Conservation (phyloP, 495 filamentous ascomycete species). For the Rostrohypoxylon terebratum region DNA sequence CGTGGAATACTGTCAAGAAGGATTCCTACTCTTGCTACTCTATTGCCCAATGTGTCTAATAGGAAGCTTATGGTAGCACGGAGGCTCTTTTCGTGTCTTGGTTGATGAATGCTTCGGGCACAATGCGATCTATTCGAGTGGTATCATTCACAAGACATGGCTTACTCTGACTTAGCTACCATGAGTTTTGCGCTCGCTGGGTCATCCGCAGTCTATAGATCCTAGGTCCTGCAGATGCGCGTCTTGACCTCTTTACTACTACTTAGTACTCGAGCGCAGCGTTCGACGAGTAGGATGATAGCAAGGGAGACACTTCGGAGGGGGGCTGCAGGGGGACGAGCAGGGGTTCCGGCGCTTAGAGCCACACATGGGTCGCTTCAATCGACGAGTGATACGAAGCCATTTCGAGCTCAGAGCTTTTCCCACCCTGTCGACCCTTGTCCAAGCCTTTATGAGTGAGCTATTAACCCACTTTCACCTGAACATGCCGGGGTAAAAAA, state of each 20-base stretch:
- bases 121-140: constrained; percentile 30
- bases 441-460: constrained; percentile 28
- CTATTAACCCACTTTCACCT: constrained; percentile 44
- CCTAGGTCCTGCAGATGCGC: constrained; percentile 43
- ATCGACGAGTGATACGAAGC: constrained; percentile 39
- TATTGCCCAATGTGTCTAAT: constrained; percentile 31
- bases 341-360: constrained; percentile 47
- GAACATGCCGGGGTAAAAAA: constrained; percentile 35
- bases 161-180: constrained; percentile 34
- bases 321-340: constrained; percentile 42
- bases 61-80: constrained; percentile 43
- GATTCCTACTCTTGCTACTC: constrained; percentile 35
- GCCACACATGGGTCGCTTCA: constrained; percentile 43
- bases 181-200: constrained; percentile 29
- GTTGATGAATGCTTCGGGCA: constrained; percentile 35
- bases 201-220: constrained; percentile 18
- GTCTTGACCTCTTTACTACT: constrained; percentile 35
- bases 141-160: constrained; percentile 19
- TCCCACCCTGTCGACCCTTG: constrained; percentile 22
- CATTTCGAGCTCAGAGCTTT: constrained; percentile 31
- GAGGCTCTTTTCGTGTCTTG: constrained; percentile 48
- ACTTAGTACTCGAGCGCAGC: constrained; percentile 38
- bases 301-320: constrained; percentile 40
- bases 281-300: constrained; percentile 47
- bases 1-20: constrained; percentile 1